Evolutionary conservation across 2,329 filamentous ascomycete genomes (phyloP).

Genomic region (Pseudogymnoascus sp.): DNA sequence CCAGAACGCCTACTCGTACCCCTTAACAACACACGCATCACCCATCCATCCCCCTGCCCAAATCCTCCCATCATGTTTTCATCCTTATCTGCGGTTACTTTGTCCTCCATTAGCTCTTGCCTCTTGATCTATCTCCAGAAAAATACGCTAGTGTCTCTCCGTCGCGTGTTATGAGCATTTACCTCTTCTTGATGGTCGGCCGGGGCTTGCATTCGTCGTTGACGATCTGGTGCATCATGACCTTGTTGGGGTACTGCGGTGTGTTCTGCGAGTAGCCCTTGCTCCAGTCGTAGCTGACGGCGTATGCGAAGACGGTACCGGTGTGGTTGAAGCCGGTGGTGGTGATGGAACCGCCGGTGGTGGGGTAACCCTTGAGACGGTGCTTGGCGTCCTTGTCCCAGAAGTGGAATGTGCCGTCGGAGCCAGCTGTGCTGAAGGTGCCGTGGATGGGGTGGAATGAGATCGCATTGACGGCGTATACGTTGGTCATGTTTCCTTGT

Average conservation of each 20-base stretch:
- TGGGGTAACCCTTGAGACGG: conserved; percentile 78
- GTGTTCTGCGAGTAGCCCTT: conserved; percentile 88
- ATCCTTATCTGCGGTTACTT: conserved; percentile 9
- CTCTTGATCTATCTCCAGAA: conserved; percentile 1
- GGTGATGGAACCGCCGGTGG: conserved; percentile 77
- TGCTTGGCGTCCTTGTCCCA: conserved; percentile 93
- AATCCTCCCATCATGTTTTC: not conserved
- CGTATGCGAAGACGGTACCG: conserved; percentile 79
- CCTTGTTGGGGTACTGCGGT: conserved; percentile 64
- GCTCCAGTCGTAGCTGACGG: conserved; percentile 95
- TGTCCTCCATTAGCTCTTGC: conserved; percentile 8
- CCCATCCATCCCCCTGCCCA: not conserved
- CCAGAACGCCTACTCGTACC: conserved; percentile 8
- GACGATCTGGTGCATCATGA: conserved; percentile 72
- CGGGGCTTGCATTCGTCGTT: conserved; percentile 54
- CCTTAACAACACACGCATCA: not conserved
- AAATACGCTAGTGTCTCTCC: not conserved
- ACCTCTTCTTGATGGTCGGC: conserved; percentile 30
- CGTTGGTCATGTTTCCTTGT: conserved; percentile 68
- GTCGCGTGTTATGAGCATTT: conserved; percentile 12
- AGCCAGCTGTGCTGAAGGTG: conserved; percentile 95
- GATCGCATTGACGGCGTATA: conserved; percentile 93
- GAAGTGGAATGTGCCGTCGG: conserved; percentile 94
- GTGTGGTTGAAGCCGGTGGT: conserved; percentile 84
- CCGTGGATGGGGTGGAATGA: conserved; percentile 95